Evolutionary conservation across 257 asterid species (phyloP).

Genomic region (Nicotiana obtusifolia): DNA sequence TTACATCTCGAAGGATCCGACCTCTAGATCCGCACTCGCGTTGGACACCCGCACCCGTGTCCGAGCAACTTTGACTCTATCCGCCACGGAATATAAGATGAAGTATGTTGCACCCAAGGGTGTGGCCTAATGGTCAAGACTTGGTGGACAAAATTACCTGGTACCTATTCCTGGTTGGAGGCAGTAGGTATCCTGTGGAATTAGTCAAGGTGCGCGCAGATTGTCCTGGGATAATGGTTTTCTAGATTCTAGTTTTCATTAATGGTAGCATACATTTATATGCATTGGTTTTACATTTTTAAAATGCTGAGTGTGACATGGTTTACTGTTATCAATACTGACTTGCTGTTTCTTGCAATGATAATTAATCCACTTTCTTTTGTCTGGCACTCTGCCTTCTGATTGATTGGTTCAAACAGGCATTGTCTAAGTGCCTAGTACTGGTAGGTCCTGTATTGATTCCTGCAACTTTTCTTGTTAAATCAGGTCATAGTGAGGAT

Average conservation of each 20-base stretch:
- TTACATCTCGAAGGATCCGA: no score
- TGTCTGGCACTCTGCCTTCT: neutral
- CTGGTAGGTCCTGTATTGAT: neutral
- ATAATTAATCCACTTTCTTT: neutral
- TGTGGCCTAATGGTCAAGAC: no score
- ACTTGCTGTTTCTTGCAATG: neutral
- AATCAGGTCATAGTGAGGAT: conserved; percentile 83
- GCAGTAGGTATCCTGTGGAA: no score
- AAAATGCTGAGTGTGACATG: neutral
- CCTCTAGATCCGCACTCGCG: no score
- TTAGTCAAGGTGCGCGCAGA: no score
- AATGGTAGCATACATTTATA: neutral
- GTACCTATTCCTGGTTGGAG: no score
- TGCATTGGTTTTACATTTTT: neutral
- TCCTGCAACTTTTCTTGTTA: neutral
- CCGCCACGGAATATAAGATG: no score
- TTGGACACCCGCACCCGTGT: no score
- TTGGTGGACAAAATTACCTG: no score
- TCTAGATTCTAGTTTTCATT: neutral
- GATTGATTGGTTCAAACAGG: neutral
- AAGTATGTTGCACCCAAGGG: no score
- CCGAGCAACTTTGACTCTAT: no score
- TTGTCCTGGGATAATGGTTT: no score
- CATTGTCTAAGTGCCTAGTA: neutral
- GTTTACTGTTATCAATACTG: neutral